Conservation (phyloP, 768 basidiomycete genomes). For the Tylopilus subfusipes region DNA sequence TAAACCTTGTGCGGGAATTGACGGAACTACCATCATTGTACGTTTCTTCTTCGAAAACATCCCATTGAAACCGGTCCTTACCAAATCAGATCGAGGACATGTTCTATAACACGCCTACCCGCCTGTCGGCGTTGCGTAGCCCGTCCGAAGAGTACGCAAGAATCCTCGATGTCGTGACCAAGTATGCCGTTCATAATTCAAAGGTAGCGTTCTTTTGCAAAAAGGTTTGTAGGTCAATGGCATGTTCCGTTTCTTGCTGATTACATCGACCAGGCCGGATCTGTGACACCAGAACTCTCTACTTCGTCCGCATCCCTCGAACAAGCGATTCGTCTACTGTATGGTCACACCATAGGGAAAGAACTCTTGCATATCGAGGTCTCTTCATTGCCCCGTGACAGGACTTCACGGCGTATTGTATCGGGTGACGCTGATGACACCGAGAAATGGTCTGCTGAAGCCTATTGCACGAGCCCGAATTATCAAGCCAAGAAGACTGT, state of each 20-base stretch:
- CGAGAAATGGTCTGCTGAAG: constrained; percentile 68
- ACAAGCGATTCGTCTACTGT: constrained; percentile 75
- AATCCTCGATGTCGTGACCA: constrained; percentile 87
- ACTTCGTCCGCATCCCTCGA: constrained; percentile 65
- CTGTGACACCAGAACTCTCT: constrained; percentile 72
- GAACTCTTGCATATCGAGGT: constrained; percentile 57
- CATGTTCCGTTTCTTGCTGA: not conserved
- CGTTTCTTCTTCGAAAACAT: constrained; percentile 18
- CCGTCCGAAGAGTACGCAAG: constrained; percentile 88
- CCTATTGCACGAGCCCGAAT: constrained; percentile 81
- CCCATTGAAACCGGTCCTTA: not conserved
- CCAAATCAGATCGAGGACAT: constrained; percentile 81
- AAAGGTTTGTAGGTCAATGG: constrained; percentile 52
- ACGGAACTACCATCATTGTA: constrained; percentile 88
- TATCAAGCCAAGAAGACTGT: constrained; percentile 84
- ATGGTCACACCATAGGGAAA: constrained; percentile 76
- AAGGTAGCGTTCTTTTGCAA: constrained; percentile 86
- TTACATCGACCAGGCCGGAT: constrained; percentile 53
- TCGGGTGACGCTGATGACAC: constrained; percentile 27
- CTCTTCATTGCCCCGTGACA: constrained; percentile 30
- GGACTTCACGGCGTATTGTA: constrained; percentile 18
- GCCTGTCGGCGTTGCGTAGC: constrained; percentile 79
- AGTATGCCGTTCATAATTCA: constrained; percentile 93
- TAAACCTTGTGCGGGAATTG: constrained; percentile 89
- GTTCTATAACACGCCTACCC: constrained; percentile 89